phyloP scores from a whole-genome alignment of 805 yeast genomes.

The Nematodospora valgi region DNA sequence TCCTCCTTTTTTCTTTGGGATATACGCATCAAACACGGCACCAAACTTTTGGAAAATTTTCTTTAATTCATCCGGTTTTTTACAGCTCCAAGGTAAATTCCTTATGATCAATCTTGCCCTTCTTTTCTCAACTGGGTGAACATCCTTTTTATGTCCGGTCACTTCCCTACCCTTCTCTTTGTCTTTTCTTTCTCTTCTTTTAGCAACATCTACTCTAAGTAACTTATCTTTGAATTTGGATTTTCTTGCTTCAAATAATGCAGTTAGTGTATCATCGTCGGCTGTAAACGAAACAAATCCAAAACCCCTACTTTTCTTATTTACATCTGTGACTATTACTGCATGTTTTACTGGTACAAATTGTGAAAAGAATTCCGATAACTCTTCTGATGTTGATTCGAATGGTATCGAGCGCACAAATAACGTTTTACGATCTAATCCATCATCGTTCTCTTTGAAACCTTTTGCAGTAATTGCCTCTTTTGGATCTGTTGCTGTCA shows the following conservation, averaged over 20 bases:
- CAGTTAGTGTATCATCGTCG: slow-evolving; percentile 80
- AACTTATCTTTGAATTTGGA: slow-evolving; percentile 61
- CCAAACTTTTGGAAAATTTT: slow-evolving; percentile 76
- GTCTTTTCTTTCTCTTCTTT: slow-evolving; percentile 78
- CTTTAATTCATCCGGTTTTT: slow-evolving; percentile 68
- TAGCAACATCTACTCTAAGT: slow-evolving; percentile 82
- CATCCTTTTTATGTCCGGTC: slow-evolving; percentile 10
- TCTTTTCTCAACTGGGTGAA: slow-evolving; percentile 61
- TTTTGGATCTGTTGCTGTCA: not conserved
- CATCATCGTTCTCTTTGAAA: slow-evolving; percentile 19
- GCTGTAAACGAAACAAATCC: slow-evolving; percentile 89
- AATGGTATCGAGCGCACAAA: slow-evolving; percentile 85
- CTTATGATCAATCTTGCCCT: slow-evolving; percentile 84
- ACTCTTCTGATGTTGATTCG: slow-evolving; percentile 75
- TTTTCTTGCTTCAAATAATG: slow-evolving; percentile 65
- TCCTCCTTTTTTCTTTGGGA: slow-evolving; percentile 86
- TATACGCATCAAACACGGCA: slow-evolving; percentile 80
- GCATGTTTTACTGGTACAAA: slow-evolving; percentile 96
- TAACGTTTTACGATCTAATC: slow-evolving; percentile 58
- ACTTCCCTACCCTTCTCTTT: slow-evolving; percentile 5
- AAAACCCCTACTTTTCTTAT: slow-evolving; percentile 82
- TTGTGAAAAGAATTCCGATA: slow-evolving; percentile 82
- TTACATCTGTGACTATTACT: slow-evolving; percentile 76
- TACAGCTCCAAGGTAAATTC: slow-evolving; percentile 94
- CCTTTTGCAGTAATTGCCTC: not conserved